Percentiles rank a stretch among this genome's conserved stretches.
Conservation (phyloP, 176 grass and related monocot species). For the Raddia guianensis region DNA sequence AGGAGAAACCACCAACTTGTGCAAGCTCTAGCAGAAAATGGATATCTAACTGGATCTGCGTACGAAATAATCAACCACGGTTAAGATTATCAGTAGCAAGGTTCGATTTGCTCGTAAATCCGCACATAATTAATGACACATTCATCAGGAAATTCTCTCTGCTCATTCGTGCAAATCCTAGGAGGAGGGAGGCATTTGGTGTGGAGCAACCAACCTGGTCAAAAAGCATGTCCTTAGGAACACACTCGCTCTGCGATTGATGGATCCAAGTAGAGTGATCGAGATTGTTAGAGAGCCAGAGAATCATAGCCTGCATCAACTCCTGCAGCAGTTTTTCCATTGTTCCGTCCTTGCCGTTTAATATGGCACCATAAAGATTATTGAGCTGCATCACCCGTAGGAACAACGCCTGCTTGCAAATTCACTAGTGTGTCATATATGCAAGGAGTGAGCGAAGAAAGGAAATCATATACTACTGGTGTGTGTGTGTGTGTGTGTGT, state of each 20-base stretch:
- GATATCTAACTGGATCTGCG: slow-evolving; percentile 55
- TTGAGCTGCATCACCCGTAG: slow-evolving; percentile 44
- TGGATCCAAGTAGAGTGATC: slow-evolving; percentile 36
- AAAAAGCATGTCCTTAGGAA: slow-evolving; percentile 22
- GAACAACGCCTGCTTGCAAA: slow-evolving; percentile 43
- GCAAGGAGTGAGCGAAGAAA: no score
- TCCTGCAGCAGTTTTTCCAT: slow-evolving; percentile 42
- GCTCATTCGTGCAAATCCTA: no score
- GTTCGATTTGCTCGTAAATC: not conserved
- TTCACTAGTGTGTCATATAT: not conserved
- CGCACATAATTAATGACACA: no score
- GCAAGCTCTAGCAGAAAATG: slow-evolving; percentile 64
- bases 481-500: no score
- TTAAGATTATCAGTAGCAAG: not conserved
- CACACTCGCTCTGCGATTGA: slow-evolving; percentile 6
- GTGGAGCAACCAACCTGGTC: slow-evolving; percentile 35
- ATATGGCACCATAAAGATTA: slow-evolving; percentile 41
- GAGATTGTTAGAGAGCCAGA: slow-evolving; percentile 48
- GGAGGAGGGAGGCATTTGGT: not conserved
- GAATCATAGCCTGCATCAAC: slow-evolving; percentile 53
- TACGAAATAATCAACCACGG: not conserved
- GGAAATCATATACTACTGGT: no score
- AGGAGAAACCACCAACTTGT: slow-evolving; percentile 42
- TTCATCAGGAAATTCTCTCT: no score
- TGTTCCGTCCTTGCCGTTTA: slow-evolving; percentile 36